Evolutionary conservation across 2,329 filamentous ascomycete species (phyloP).

Genomic region (Penicillium sp.): DNA sequence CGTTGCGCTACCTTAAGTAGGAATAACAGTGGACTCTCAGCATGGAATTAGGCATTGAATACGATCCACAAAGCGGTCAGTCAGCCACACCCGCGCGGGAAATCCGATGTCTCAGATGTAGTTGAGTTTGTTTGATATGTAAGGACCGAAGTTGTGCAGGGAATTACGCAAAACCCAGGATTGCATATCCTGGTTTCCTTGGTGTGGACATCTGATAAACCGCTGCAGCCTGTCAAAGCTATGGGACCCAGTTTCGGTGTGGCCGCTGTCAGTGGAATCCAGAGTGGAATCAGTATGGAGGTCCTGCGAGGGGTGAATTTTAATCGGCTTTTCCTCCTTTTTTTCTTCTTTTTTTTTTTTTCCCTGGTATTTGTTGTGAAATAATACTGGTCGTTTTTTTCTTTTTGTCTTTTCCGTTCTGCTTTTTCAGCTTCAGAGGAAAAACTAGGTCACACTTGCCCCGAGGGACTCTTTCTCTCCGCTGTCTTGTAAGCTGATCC

Average conservation of each 20-base stretch:
- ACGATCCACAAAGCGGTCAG: constrained; percentile 18
- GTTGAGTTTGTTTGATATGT: constrained; percentile 6
- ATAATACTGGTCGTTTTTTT: background rate
- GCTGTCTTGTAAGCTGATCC: background rate
- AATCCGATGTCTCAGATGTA: constrained; percentile 13
- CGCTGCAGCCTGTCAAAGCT: constrained; percentile 8
- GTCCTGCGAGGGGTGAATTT: background rate
- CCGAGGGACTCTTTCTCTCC: background rate
- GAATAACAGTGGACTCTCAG: constrained; percentile 8
- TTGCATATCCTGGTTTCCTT: constrained; percentile 24
- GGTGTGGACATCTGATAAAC: constrained; percentile 15
- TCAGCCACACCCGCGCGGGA: constrained; percentile 15
- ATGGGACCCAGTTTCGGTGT: background rate
- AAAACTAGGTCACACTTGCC: background rate
- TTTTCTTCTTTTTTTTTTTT: background rate
- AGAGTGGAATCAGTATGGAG: background rate
- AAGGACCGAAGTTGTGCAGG: background rate
- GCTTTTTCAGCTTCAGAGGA: background rate
- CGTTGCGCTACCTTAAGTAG: constrained; percentile 14
- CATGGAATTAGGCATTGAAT: constrained; percentile 10
- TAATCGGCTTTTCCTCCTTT: background rate
- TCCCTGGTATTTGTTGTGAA: background rate
- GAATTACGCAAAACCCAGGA: background rate
- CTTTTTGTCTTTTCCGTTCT: background rate
- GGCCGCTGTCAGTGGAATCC: background rate